Evolutionary conservation across 2,329 filamentous ascomycete genomes (phyloP), one percentile per base, ranked within the genome.

Genomic region (Colletotrichum falcatum): DNA sequence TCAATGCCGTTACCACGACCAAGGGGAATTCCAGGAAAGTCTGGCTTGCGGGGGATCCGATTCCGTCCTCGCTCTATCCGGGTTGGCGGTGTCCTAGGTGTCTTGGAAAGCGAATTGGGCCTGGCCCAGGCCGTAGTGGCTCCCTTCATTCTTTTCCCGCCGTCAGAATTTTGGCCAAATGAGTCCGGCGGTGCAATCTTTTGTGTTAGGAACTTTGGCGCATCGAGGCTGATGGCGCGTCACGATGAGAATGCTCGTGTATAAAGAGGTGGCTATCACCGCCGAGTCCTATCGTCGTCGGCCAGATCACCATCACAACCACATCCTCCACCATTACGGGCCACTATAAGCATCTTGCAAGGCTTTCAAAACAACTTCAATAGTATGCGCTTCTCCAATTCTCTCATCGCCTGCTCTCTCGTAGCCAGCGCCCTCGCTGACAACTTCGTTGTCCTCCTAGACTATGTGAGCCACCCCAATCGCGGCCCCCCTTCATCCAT

Each of bases 361-460:
- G 35, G 4, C 33, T 30, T 49, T 16, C 12, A 23, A 56, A 8
- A 49, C 7, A 23, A 5, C 18, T 7, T 26, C 5, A 58, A 23
- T n/a, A n/a, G n/a, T 9, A 56, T 44, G 54, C 37, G 35, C 20
- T 37, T 23, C 5, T 5, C 14, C 23, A 42, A 16, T 11, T 26
- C 14, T 5, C 5, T 48, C n/a, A n/a, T 35, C 18, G 20, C 56
- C n/a, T 16, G 59, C 20, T 53, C 42, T 11, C 3, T 49, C 14
- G 20, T 64, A 6, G 39, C 7, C 39, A 33, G 63, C 37, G 66
- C 48, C 48, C 26, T 67, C 1, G 70, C 56, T 12, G 37, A 33
- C 12, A 44, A 44, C 5, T 73, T 60, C 14, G 61, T 73, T 26
- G 33, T 73, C 16, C 8, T 61, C n/a, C 48, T 73, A 3, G 18